Conservation (phyloP, 2,329 filamentous ascomycete species). For the Rugonectria rugulosa region DNA sequence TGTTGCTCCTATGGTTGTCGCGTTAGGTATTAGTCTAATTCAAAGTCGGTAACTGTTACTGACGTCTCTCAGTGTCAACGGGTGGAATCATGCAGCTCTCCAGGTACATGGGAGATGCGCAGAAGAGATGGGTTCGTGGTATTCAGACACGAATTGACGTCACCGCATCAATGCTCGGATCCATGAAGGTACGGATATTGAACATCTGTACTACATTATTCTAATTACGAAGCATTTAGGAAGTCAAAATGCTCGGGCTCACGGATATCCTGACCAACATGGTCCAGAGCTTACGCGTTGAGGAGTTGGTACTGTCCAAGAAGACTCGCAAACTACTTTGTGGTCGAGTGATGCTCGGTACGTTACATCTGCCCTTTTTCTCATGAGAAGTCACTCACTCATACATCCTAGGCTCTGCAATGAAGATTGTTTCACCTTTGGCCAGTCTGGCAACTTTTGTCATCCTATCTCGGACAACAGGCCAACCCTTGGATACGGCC, state of each 20-base stretch:
- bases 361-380: too few relatives aligned
- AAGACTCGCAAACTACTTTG: background rate
- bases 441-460: conserved; percentile 25
- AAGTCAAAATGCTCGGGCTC: conserved; percentile 1
- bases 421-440: conserved; percentile 4
- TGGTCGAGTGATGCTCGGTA: background rate
- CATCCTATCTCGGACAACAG: conserved; percentile 15
- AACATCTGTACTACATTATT: background rate
- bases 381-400: background rate
- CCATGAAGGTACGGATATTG: conserved; percentile 18
- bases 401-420: background rate
- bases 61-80: too few relatives aligned
- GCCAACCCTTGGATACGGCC: conserved; percentile 16
- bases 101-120: conserved; percentile 18
- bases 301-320: background rate
- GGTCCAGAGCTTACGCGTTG: background rate
- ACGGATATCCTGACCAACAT: background rate
- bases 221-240: background rate
- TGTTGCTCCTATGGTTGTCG: background rate
- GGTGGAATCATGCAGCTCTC: conserved; percentile 15
- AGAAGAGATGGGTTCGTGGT: conserved; percentile 21
- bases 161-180: conserved; percentile 20
- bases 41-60: too few relatives aligned
- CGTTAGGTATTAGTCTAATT: too few relatives aligned
- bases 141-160: conserved; percentile 24